Conservation (phyloP, 2,329 filamentous ascomycete species). For the Fonsecaea pugnacius region DNA sequence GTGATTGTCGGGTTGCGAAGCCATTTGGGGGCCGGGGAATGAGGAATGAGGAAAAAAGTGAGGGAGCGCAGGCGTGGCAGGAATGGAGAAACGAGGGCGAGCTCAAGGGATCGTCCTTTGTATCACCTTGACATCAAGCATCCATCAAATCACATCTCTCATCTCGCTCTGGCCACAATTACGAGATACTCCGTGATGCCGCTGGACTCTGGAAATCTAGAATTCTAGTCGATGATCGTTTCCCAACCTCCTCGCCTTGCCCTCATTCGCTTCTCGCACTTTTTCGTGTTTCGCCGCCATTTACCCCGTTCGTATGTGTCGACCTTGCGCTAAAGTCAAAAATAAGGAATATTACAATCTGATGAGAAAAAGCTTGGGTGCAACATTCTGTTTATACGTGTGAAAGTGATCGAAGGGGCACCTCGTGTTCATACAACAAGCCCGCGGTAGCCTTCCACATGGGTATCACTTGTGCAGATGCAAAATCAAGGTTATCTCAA, state of each 20-base stretch:
- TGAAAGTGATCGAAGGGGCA: too few relatives aligned
- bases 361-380: neutral
- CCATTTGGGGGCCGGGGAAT: neutral
- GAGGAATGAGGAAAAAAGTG: neutral
- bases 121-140: conserved; percentile 7
- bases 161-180: neutral
- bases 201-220: neutral
- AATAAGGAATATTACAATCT: neutral
- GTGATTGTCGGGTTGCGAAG: neutral
- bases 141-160: neutral
- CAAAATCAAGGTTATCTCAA: too few relatives aligned
- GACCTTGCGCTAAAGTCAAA: neutral
- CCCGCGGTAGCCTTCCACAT: too few relatives aligned
- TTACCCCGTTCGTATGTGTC: conserved; percentile 18
- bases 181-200: neutral
- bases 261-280: neutral
- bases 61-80: neutral
- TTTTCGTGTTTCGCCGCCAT: conserved; percentile 14
- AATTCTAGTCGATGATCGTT: neutral
- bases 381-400: too few relatives aligned
- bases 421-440: too few relatives aligned
- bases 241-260: neutral
- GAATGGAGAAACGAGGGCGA: conserved; percentile 1
- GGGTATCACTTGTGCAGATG: too few relatives aligned
- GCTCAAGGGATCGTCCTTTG: conserved; percentile 2